A percentile compares a stretch with the other conserved stretches of the same genome.
Conservation (phyloP, 2,329 filamentous ascomycete genomes). For the Nothophoma quercina region DNA sequence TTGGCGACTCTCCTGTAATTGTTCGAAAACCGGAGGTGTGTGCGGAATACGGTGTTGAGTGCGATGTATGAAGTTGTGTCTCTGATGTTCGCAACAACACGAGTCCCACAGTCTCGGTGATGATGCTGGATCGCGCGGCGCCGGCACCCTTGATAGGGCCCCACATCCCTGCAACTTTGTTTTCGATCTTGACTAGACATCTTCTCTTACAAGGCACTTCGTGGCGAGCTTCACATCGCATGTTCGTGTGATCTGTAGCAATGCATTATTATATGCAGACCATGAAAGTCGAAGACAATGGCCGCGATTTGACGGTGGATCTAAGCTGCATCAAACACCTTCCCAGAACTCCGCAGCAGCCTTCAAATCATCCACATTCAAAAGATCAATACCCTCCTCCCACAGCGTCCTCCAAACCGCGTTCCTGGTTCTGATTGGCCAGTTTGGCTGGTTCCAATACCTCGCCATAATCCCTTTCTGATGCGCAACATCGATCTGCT, state of each 20-base stretch:
- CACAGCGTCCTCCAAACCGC: conserved; percentile 62
- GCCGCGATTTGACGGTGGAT: too few relatives aligned
- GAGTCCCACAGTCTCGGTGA: conserved; percentile 3
- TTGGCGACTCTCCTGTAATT: neutral
- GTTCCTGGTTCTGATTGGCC: conserved; percentile 60
- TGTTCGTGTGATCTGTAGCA: too few relatives aligned
- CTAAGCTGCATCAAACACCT: conserved; percentile 9
- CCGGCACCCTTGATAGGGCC: conserved; percentile 15
- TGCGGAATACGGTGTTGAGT: neutral
- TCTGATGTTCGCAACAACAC: conserved; percentile 5
- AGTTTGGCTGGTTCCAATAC: conserved; percentile 70
- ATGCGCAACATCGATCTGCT: conserved; percentile 63
- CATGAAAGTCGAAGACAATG: too few relatives aligned
- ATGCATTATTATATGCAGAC: too few relatives aligned
- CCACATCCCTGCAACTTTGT: conserved; percentile 9
- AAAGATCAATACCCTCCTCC: conserved; percentile 65
- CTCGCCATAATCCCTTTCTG: conserved; percentile 65
- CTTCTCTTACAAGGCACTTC: neutral
- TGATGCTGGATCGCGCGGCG: conserved; percentile 10
- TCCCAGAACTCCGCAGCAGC: conserved; percentile 55
- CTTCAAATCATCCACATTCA: conserved; percentile 71
- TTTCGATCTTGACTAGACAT: neutral
- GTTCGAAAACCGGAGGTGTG: neutral
- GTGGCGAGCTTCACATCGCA: too few relatives aligned
- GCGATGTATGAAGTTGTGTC: neutral